phyloP scores from a whole-genome alignment of 192 early-diverging fungal genomes.

The Coemansia sp. region DNA sequence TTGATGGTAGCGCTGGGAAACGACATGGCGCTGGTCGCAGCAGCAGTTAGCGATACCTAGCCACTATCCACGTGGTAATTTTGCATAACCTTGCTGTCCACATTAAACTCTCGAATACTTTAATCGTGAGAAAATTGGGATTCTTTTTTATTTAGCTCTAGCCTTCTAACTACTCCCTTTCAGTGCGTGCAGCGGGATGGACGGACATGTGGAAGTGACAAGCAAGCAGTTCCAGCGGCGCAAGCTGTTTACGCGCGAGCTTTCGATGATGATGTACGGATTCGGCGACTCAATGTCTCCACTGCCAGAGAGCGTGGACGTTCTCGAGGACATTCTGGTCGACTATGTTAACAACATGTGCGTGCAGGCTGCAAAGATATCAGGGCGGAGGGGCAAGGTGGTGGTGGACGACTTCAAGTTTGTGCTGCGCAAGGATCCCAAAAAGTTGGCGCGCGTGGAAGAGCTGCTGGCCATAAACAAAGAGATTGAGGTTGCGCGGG shows the following conservation, averaged over 20 bases:
- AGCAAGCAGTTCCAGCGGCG: conserved; percentile 47
- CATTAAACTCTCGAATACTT: neutral
- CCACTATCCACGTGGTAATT: neutral
- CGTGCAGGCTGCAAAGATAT: conserved; percentile 35
- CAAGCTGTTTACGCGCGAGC: conserved; percentile 45
- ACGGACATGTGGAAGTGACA: conserved; percentile 37
- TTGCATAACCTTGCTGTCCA: neutral
- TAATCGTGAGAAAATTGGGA: too few relatives aligned
- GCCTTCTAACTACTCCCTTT: too few relatives aligned
- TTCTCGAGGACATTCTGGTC: conserved; percentile 48
- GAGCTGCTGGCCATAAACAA: conserved; percentile 52
- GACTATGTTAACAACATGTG: conserved; percentile 49
- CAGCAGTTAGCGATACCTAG: neutral
- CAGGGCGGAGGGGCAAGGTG: conserved; percentile 28
- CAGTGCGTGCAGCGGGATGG: conserved; percentile 15
- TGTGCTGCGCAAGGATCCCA: conserved; percentile 49
- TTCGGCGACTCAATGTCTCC: conserved; percentile 41
- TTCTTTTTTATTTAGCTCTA: too few relatives aligned
- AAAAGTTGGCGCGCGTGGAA: conserved; percentile 49
- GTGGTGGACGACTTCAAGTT: conserved; percentile 48
- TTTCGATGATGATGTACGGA: conserved; percentile 45
- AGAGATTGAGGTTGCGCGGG: conserved; percentile 42
- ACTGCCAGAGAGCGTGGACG: conserved; percentile 38
- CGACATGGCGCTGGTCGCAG: conserved; percentile 37
- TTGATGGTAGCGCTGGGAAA: conserved; percentile 40